Percentiles rank a stretch among this genome's conserved stretches.
These are phyloP conservation scores for Danielia reshetovae DNA, from an alignment of 805 yeast species.

Conservation along the genomic window DNA sequence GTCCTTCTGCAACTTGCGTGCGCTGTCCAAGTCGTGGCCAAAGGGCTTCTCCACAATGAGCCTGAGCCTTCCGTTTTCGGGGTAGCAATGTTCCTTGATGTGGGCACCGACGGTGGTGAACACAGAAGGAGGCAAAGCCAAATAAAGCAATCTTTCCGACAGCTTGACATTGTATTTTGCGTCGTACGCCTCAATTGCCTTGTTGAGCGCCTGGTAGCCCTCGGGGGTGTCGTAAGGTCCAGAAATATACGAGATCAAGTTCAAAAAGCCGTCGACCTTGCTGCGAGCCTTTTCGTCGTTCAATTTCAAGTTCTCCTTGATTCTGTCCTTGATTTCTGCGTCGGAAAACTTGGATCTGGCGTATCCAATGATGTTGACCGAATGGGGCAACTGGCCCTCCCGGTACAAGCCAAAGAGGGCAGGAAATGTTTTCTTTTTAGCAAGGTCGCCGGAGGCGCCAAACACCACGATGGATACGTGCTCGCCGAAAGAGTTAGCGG, in stretches of 20 bases:
- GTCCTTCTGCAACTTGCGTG: constrained; percentile 70
- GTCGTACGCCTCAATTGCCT: constrained; percentile 60
- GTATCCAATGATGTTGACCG: constrained; percentile 80
- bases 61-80: constrained; percentile 59
- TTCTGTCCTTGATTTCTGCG: constrained; percentile 65
- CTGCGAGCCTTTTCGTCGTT: constrained; percentile 40
- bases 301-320: constrained; percentile 55
- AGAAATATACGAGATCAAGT: constrained; percentile 60
- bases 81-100: constrained; percentile 63
- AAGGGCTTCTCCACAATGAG: constrained; percentile 95
- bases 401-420: constrained; percentile 66
- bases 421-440: constrained; percentile 92
- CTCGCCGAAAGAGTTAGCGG: constrained; percentile 49
- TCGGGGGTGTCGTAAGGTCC: constrained; percentile 80
- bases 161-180: constrained; percentile 34
- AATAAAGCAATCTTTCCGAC: constrained; percentile 81
- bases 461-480: constrained; percentile 75
- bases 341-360: constrained; percentile 76
- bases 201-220: constrained; percentile 60
- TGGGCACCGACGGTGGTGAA: constrained; percentile 76
- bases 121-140: constrained; percentile 93
- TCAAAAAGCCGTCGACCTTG: constrained; percentile 60
- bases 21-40: constrained; percentile 82
- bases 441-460: constrained; percentile 94
- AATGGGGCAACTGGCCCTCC: constrained; percentile 67